A percentile compares a stretch with the other conserved stretches of the same genome.
phyloP scores from a whole-genome alignment of 495 filamentous ascomycete species.

The Penicillium diatomitis region DNA sequence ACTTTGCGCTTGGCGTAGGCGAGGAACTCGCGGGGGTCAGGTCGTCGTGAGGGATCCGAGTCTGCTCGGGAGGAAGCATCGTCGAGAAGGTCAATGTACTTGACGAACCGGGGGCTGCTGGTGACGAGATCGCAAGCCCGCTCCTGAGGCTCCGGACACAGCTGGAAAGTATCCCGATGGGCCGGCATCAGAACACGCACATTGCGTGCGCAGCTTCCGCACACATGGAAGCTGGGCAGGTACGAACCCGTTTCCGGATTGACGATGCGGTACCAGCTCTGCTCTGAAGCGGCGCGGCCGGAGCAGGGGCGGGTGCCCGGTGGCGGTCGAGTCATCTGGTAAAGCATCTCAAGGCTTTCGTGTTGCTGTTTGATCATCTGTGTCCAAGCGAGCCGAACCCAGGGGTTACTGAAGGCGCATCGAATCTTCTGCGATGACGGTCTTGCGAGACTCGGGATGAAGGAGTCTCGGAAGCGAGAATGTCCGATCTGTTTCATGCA shows the following conservation, averaged over 20 bases:
- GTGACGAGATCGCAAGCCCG: constrained; percentile 42
- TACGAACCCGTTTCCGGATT: constrained; percentile 43
- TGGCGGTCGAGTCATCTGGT: constrained; percentile 39
- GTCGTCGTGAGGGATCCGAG: constrained; percentile 19
- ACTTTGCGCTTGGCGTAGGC: constrained; percentile 42
- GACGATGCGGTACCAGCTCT: constrained; percentile 51
- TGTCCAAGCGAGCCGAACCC: constrained; percentile 60
- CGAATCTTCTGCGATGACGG: constrained; percentile 29
- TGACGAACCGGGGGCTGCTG: constrained; percentile 45
- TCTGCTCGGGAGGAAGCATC: constrained; percentile 40
- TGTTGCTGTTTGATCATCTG: constrained; percentile 49
- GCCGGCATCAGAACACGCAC: constrained; percentile 43
- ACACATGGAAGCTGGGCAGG: constrained; percentile 50
- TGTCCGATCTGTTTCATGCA: constrained; percentile 49
- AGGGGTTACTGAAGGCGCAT: constrained; percentile 55
- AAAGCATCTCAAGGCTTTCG: constrained; percentile 45
- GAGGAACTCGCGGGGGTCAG: constrained; percentile 42
- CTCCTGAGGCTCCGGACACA: constrained; percentile 17
- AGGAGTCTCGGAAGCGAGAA: constrained; percentile 42
- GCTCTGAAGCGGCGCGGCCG: constrained; percentile 33
- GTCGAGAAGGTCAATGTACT: constrained; percentile 55
- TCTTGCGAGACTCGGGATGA: constrained; percentile 38
- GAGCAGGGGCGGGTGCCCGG: constrained; percentile 39
- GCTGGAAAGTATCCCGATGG: constrained; percentile 40
- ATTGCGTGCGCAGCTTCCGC: constrained; percentile 42